Percentiles rank a stretch among this genome's conserved stretches.
phyloP scores from a whole-genome alignment of 495 filamentous ascomycete genomes.

The Filosporella fistucella region DNA sequence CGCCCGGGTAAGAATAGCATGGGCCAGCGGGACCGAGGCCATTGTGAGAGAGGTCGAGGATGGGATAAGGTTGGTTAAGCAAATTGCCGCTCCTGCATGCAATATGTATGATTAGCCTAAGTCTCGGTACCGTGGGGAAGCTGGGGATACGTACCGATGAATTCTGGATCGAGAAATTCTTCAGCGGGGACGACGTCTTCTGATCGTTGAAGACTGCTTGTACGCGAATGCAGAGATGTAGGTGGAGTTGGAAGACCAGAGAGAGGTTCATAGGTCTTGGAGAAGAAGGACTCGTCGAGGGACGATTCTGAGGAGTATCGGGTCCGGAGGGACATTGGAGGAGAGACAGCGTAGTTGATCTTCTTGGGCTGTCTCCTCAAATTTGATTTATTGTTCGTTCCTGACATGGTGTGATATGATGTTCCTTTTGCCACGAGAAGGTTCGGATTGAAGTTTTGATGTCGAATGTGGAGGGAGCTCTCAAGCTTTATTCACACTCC shows the following conservation, averaged over 20 bases:
- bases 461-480: no score
- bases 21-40: conserved; percentile 44
- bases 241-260: conserved; percentile 59
- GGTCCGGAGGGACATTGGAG: conserved; percentile 13
- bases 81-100: conserved; percentile 44
- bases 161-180: conserved; percentile 36
- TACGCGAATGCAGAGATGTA: conserved; percentile 36
- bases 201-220: conserved; percentile 31
- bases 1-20: conserved; percentile 45
- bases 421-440: no score
- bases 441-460: no score
- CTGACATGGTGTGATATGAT: no score
- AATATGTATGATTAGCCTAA: conserved; percentile 13
- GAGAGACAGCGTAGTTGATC: conserved; percentile 7
- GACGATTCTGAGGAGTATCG: conserved; percentile 10
- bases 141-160: conserved; percentile 38
- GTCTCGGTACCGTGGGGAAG: conserved; percentile 10
- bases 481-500: no score
- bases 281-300: conserved; percentile 42
- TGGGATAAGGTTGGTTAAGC: conserved; percentile 50
- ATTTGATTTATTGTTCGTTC: no score
- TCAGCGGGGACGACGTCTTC: conserved; percentile 28
- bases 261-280: conserved; percentile 51
- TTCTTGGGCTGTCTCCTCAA: background rate
- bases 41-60: conserved; percentile 43